Conservation (phyloP, 2,329 filamentous ascomycete species). For the Pseudogymnoascus sp. region DNA sequence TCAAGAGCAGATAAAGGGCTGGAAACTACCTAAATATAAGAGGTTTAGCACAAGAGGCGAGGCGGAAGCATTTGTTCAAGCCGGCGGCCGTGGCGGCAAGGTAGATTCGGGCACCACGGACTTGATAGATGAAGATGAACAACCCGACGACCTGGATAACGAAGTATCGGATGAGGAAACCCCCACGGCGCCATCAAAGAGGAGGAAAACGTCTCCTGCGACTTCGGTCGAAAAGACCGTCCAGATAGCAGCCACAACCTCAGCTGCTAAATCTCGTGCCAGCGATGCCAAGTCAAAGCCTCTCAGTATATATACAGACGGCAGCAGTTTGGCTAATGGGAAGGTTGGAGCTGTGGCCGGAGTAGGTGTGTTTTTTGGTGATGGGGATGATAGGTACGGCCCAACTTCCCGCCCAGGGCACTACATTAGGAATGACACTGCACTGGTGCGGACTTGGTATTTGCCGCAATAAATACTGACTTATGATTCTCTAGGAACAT, state of each 20-base stretch:
- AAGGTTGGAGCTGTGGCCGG: conserved; percentile 47
- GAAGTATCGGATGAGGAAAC: conserved; percentile 35
- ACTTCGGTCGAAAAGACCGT: conserved; percentile 26
- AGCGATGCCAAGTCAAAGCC: conserved; percentile 16
- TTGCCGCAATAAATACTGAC: background rate
- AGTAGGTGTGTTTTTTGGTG: conserved; percentile 56
- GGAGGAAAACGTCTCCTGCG: conserved; percentile 20
- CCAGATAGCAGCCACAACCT: conserved; percentile 10
- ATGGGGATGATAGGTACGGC: conserved; percentile 43
- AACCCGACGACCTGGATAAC: conserved; percentile 27
- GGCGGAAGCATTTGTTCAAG: conserved; percentile 67
- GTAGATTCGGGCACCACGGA: conserved; percentile 13
- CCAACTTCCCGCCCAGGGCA: conserved; percentile 7
- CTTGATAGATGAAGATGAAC: conserved; percentile 20
- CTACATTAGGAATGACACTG: background rate
- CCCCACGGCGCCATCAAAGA: background rate
- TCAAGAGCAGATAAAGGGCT: conserved; percentile 64
- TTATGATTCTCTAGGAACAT: conserved; percentile 44
- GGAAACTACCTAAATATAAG: conserved; percentile 57
- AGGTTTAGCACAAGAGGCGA: conserved; percentile 61
- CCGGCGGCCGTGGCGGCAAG: conserved; percentile 20
- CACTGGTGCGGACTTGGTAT: background rate
- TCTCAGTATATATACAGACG: conserved; percentile 52
- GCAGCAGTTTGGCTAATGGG: conserved; percentile 53
- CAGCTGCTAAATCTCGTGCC: conserved; percentile 15